Evolutionary conservation across 2,329 filamentous ascomycete species (phyloP), one percentile per base, ranked within the genome.

Genomic region (Beauveria sp.): DNA sequence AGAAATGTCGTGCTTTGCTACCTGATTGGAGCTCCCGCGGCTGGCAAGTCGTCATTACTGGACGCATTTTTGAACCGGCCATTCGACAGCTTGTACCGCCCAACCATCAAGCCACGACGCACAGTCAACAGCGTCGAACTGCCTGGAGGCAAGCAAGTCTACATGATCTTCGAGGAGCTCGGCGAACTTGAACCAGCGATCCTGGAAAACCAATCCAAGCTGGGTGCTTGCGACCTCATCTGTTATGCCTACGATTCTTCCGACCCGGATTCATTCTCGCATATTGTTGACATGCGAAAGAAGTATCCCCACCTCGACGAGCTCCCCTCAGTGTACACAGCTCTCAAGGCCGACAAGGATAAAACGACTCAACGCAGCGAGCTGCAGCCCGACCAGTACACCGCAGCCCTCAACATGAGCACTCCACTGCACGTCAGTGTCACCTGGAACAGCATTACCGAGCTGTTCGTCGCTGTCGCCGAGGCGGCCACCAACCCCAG

Each of bases 171-270:
- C 26, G 91, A 96, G 70, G 95, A 99, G 74, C 86, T 98, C 1
- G 95, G 95, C 40, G 92, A 98, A 74, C 80, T 96, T n/a, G 95
- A 98, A 73, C 89, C 91, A 0, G 95, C 95, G 14, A 92, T 98
- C 60, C 79, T 99, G 3, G 95, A 98, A 61, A 99, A 99, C 70
- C 86, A 88, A 70, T 84, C 86, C 50, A 96, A 96, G 74, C 81
- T 99, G 16, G 91, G 96, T 69, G 87, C 92, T 6, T 98, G 93
- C 74, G 95, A 99, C 73, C 82, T 99, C 26, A 83, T 99, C 51
- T 96, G 93, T 75, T 98, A 96, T 75, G 88, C 91, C 0, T 99
- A 98, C 75, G 95, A 99, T 77, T 98, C 93, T 2, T 96, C 92
- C 1, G 93, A 99, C 64, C 93, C 95, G 0, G 93, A 98, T 73